Conservation (phyloP, 768 basidiomycete genomes). For the Porpolomopsis calyptriformis region DNA sequence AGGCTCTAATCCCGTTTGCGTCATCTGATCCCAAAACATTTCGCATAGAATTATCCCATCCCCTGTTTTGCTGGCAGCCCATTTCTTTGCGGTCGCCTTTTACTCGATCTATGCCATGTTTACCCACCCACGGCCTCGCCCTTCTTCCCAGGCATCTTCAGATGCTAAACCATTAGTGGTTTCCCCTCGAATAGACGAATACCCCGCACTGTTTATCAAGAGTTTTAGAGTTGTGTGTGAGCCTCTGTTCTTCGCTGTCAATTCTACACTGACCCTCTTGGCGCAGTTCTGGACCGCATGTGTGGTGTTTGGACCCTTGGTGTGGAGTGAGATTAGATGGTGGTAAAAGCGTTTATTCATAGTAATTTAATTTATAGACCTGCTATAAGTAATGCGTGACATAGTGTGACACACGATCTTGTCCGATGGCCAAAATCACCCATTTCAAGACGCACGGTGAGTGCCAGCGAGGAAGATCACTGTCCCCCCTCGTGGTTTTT, state of each 20-base stretch:
- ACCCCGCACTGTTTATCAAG: slow-evolving; percentile 55
- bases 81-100: slow-evolving; percentile 94
- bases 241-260: slow-evolving; percentile 3
- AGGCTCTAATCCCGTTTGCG: slow-evolving; percentile 17
- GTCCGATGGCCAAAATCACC: slow-evolving; percentile 40
- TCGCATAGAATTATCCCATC: slow-evolving; percentile 59
- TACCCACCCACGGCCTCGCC: slow-evolving; percentile 31
- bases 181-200: slow-evolving; percentile 44
- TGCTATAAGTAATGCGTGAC: too few species aligned
- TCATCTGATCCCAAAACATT: background rate
- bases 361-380: background rate
- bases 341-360: slow-evolving; percentile 27
- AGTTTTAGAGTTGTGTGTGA: slow-evolving; percentile 62
- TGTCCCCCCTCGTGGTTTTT: background rate
- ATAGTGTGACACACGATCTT: too few species aligned
- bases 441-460: slow-evolving; percentile 49
- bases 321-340: slow-evolving; percentile 83
- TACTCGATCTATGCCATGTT: slow-evolving; percentile 92
- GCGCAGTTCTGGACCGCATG: slow-evolving; percentile 84
- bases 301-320: slow-evolving; percentile 76
- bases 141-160: slow-evolving; percentile 10
- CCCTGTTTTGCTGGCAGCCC: slow-evolving; percentile 70
- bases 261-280: background rate
- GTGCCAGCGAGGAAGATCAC: slow-evolving; percentile 8
- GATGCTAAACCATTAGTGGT: slow-evolving; percentile 29